Conservation (phyloP, 805 yeast genomes). For the Schwanniomyces vanrijiae region DNA sequence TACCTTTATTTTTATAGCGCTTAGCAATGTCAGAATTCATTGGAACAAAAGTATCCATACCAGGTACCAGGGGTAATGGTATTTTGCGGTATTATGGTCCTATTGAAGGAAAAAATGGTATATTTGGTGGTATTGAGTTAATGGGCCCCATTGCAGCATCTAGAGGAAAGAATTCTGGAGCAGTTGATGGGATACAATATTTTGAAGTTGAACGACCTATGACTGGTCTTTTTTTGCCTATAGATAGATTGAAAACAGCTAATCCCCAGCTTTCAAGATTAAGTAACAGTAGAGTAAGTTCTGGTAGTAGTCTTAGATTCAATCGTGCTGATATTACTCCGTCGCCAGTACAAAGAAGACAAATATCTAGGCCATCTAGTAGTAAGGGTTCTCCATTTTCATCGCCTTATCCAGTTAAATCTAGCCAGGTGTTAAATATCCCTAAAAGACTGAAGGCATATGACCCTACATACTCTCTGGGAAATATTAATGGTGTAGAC, state of each 20-base stretch:
- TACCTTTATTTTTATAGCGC: background rate
- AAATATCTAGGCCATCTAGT: slow-evolving; percentile 1
- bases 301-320: background rate
- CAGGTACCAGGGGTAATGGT: slow-evolving; percentile 69
- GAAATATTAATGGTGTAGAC: slow-evolving; percentile 7
- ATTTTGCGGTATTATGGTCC: slow-evolving; percentile 68
- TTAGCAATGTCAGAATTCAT: slow-evolving; percentile 27
- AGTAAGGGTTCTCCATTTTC: background rate
- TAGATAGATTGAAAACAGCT: slow-evolving; percentile 39
- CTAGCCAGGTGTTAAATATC: background rate
- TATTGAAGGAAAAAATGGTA: slow-evolving; percentile 69
- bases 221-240: slow-evolving; percentile 75
- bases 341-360: slow-evolving; percentile 6
- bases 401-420: background rate
- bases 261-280: slow-evolving; percentile 27
- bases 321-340: slow-evolving; percentile 1
- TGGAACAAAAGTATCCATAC: slow-evolving; percentile 46
- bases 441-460: background rate
- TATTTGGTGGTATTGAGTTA: slow-evolving; percentile 86
- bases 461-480: background rate
- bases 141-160: slow-evolving; percentile 55
- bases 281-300: background rate
- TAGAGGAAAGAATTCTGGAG: slow-evolving; percentile 86
- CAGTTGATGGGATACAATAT: slow-evolving; percentile 67
- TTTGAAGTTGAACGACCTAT: slow-evolving; percentile 63